Evolutionary conservation across 768 basidiomycete species (phyloP), one percentile per base, ranked within the genome.

Genomic region (Pisolithus orientalis): DNA sequence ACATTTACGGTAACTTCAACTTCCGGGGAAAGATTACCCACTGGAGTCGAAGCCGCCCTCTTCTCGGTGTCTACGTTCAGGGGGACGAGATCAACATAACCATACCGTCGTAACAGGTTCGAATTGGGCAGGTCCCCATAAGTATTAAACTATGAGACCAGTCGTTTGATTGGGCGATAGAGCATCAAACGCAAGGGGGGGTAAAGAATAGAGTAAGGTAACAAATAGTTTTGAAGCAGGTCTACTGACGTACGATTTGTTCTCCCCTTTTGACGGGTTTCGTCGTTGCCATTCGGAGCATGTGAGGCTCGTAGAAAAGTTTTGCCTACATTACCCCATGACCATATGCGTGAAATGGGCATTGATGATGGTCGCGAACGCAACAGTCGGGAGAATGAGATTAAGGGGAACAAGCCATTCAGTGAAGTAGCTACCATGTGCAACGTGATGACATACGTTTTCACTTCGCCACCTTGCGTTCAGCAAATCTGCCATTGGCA

Each of bases 401-500:
- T 13, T 3, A 47, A 17, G 45, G 24, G 34, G 31, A 37, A 47
- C 31, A 9, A 29, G 32, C 34, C 17, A 21, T 13, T 47, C 32
- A 47, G 46, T 11, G 11, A 11, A 11, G 17, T 38, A 2, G 5
- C 6, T 8, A 37, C 16, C 7, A 34, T 5, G 25, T 8, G 34
- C 21, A 32, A 31, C 4, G 24, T 13, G 24, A 32, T n/a, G 17
- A 42, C 84, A 56, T 61, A 92, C 94, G 57, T 97, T 98, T 65
- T 93, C 87, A 38, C 79, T 79, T 7, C 81, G 85, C 65, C 82
- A 90, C 49, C 84, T 80, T 10, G 95, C 96, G 62, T 99, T 99
- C 46, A 99, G 72, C 73, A 98, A 83, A 68, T 99, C 96, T 3
- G 96, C 96, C 73, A 98, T 83, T 0, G 95, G 94, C 4, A 97